Evolutionary conservation across 1,284 basidiomycete genomes (phyloP).

Genomic region (Moesziomyces globuligerus): DNA sequence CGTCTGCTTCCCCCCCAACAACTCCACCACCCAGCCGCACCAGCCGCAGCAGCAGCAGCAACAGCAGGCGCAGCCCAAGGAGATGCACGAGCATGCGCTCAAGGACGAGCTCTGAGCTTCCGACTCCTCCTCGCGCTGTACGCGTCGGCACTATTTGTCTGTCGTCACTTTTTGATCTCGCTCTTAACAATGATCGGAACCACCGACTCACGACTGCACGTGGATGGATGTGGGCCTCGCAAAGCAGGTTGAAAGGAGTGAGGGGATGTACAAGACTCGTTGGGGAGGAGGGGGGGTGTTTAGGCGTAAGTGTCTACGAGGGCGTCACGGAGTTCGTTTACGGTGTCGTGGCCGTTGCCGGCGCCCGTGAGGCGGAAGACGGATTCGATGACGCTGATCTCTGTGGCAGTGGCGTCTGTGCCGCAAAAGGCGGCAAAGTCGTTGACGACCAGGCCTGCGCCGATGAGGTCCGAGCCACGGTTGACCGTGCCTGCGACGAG

Average conservation of each 20-base stretch:
- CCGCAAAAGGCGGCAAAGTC: slow-evolving; percentile 92
- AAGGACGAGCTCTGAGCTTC: slow-evolving; percentile 26
- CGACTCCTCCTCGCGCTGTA: too few relatives aligned
- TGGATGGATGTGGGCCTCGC: too few relatives aligned
- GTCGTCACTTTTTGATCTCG: too few relatives aligned
- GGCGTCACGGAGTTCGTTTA: slow-evolving; percentile 64
- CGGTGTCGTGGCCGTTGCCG: slow-evolving; percentile 52
- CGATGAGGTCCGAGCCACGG: slow-evolving; percentile 95
- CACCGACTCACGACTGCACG: background rate
- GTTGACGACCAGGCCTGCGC: slow-evolving; percentile 96
- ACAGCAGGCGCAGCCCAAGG: background rate
- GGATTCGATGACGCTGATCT: slow-evolving; percentile 97
- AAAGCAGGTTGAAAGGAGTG: background rate
- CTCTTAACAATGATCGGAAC: too few relatives aligned
- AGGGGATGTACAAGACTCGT: background rate
- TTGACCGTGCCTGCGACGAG: slow-evolving; percentile 98
- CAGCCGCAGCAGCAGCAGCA: slow-evolving; percentile 1
- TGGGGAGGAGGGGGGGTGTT: too few relatives aligned
- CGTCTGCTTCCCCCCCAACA: slow-evolving; percentile 73
- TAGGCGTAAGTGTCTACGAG: slow-evolving; percentile 66
- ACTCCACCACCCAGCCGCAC: background rate
- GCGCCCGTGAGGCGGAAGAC: slow-evolving; percentile 75
- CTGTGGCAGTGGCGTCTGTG: slow-evolving; percentile 82
- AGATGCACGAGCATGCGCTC: slow-evolving; percentile 2
- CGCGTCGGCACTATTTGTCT: too few relatives aligned